Base-by-base conservation (phyloP, 805 yeast species). In the Ascoidea asiatica region DNA sequence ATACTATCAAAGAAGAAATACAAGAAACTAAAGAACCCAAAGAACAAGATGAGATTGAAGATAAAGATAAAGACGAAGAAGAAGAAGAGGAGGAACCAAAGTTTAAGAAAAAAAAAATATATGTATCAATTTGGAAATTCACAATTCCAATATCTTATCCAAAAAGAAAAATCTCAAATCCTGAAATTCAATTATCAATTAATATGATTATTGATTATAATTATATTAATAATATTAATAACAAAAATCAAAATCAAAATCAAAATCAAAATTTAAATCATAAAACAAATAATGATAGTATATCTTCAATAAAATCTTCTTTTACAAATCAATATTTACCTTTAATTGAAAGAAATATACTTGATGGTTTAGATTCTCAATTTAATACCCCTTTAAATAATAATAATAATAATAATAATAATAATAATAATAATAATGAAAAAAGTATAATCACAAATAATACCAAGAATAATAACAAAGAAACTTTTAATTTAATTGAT, bases 121-220 rank as follows among this genome's bases (percentile, higher is more conserved):
- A 22, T 21, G 37, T 48, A 11, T 20, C 52, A 4, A 43, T 50
- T n/a, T 50, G 53, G 53, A 50, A 50, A 23, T 46, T 50, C 38
- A 21, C 17, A 5, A 38, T 50, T 19, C 52, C 53, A 21, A 43
- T 50, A 5, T 37, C 46, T 2, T 50, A 50, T 38, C 53, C 53
- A 4, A 50, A 50, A 18, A 35, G 44, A 13, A 50, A 50, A 21
- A 44, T 48, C 37, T 41, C 37, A n/a, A 46, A 44, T 33, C 53
- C 53, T 4, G 50, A 48, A 29, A 47, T 50, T 38, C 42, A 46
- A 20, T 44, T 48, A 11, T 46, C 52, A 8, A 48, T 50, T 4
- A 33, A 43, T 1, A 39, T 50, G 17, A 46, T 49, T 11, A 29
- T 47, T 5, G 15, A 29, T 8, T 18, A 38, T 6, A 48, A 48